Evolutionary conservation across 23 red algal genomes (phyloP).

Genomic region (Cyanidium caldarium): DNA sequence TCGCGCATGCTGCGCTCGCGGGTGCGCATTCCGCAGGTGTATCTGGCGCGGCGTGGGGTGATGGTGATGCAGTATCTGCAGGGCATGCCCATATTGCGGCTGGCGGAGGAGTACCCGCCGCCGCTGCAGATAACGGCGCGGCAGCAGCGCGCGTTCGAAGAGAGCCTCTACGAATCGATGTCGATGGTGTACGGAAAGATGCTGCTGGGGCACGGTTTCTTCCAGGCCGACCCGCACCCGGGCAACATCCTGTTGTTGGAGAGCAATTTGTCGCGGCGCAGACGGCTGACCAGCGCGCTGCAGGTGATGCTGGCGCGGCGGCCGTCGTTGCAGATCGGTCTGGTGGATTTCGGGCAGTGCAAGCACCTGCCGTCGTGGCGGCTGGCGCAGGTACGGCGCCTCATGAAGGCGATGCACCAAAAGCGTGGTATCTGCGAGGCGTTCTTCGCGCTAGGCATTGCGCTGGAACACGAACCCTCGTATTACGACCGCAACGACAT

Average conservation of each 20-base stretch:
- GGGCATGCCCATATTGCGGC: constrained; percentile 8
- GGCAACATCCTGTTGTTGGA: constrained; percentile 59
- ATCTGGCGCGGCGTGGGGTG: constrained; percentile 23
- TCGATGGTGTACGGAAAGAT: constrained; percentile 53
- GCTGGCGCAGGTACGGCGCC: constrained; percentile 23
- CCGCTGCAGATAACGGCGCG: background rate
- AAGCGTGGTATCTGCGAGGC: constrained; percentile 11
- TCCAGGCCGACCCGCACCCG: constrained; percentile 93
- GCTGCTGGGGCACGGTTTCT: constrained; percentile 56
- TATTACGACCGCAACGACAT: background rate
- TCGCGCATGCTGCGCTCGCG: background rate
- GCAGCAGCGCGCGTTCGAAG: constrained; percentile 3
- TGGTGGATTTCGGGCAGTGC: constrained; percentile 73
- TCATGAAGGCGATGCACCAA: constrained; percentile 44
- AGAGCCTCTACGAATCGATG: constrained; percentile 31
- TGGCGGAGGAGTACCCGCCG: background rate
- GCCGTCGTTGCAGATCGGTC: constrained; percentile 23
- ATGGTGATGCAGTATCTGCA: constrained; percentile 58
- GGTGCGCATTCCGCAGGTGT: constrained; percentile 21
- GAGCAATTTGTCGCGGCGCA: background rate
- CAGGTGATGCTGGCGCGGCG: constrained; percentile 30
- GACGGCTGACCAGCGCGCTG: background rate
- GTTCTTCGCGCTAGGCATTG: constrained; percentile 34
- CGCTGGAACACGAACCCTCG: background rate
- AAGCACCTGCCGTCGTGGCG: constrained; percentile 30